Conservation (phyloP, 306 rosid genomes). For the Lathyrus oleraceus region DNA sequence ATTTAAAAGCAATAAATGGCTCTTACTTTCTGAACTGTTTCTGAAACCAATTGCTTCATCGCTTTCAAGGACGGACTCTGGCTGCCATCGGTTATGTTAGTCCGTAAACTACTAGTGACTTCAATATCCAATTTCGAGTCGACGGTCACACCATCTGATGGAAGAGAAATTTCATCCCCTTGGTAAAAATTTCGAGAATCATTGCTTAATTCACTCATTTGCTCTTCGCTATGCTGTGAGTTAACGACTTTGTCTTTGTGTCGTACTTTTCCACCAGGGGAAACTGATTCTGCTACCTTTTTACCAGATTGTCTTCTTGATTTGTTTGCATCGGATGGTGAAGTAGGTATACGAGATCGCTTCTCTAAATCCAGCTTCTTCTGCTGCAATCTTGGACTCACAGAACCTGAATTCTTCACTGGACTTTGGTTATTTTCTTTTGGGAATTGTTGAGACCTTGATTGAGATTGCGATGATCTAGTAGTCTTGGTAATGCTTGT, state of each 20-base stretch:
- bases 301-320: constrained; percentile 55
- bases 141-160: constrained; percentile 41
- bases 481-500: constrained; percentile 41
- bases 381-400: constrained; percentile 82
- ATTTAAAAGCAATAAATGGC: constrained; percentile 33
- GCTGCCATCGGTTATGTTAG: constrained; percentile 44
- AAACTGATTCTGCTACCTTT: constrained; percentile 53
- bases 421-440: constrained; percentile 49
- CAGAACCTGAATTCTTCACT: constrained; percentile 60
- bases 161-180: constrained; percentile 57
- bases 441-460: constrained; percentile 52
- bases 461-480: constrained; percentile 47
- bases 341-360: constrained; percentile 66
- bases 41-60: constrained; percentile 47
- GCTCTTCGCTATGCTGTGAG: constrained; percentile 57
- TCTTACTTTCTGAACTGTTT: constrained; percentile 57
- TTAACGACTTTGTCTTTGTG: constrained; percentile 50
- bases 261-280: constrained; percentile 58
- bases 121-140: constrained; percentile 56
- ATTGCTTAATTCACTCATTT: constrained; percentile 64
- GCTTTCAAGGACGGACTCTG: constrained; percentile 53
- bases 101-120: constrained; percentile 48
- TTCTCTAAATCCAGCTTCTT: constrained; percentile 74
- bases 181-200: constrained; percentile 59
- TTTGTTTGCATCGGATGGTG: constrained; percentile 61